phyloP scores from a whole-genome alignment of 1,284 basidiomycete genomes.

The Boletus holoroseus region DNA sequence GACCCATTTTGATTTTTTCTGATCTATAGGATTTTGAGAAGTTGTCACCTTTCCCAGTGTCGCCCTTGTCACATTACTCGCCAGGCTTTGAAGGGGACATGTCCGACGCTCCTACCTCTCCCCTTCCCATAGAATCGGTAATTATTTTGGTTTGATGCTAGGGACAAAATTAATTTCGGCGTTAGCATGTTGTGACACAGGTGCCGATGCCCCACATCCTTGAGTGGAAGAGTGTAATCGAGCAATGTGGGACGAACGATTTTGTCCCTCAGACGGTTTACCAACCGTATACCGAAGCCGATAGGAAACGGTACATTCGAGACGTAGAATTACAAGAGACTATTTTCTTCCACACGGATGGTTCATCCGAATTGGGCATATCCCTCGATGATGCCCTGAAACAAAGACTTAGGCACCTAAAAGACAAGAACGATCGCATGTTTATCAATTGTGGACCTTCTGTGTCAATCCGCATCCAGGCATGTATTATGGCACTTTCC shows the following conservation, averaged over 20 bases:
- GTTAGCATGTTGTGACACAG: conserved; percentile 24
- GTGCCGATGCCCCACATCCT: conserved; percentile 24
- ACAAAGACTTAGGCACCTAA: conserved; percentile 40
- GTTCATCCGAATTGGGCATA: conserved; percentile 53
- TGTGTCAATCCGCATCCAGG: conserved; percentile 69
- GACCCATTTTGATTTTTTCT: not conserved
- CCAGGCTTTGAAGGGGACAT: conserved; percentile 2
- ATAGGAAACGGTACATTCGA: conserved; percentile 66
- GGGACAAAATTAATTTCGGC: conserved; percentile 5
- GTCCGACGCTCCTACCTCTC: not conserved
- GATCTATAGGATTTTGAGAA: conserved; percentile 13
- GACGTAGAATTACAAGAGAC: conserved; percentile 57
- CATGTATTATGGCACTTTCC: conserved; percentile 26
- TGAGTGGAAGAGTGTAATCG: conserved; percentile 25
- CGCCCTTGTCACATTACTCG: conserved; percentile 16
- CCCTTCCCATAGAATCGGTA: conserved; percentile 14
- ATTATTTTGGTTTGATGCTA: not conserved
- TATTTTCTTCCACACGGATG: conserved; percentile 53
- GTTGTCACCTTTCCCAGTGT: conserved; percentile 1
- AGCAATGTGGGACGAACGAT: conserved; percentile 34
- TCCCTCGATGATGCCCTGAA: conserved; percentile 48
- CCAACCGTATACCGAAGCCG: conserved; percentile 67
- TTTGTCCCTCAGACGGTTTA: conserved; percentile 65
- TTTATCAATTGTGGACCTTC: conserved; percentile 67
- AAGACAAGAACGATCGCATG: conserved; percentile 54